phyloP scores from a whole-genome alignment of 2,329 filamentous ascomycete species.

The Chaetomium strumarium region DNA sequence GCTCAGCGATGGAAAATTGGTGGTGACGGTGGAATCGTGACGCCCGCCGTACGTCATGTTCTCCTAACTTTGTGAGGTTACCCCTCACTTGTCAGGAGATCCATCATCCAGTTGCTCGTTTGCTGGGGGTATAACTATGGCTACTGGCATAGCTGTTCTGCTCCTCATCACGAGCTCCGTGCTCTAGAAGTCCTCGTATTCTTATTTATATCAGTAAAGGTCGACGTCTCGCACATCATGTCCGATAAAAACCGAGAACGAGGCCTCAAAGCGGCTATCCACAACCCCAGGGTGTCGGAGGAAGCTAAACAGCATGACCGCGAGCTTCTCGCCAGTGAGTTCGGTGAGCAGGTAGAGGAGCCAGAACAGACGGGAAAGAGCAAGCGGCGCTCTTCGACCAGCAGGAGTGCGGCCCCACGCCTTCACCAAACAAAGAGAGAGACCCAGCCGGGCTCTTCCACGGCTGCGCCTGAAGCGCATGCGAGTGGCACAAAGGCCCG shows the following conservation, averaged over 20 bases:
- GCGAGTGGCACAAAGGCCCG: slow-evolving; percentile 8
- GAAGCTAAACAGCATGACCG: slow-evolving; percentile 25
- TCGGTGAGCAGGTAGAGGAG: slow-evolving; percentile 15
- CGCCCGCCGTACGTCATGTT: slow-evolving; percentile 12
- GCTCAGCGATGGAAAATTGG: not conserved
- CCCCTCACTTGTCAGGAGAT: not conserved
- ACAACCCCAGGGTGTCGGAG: slow-evolving; percentile 25
- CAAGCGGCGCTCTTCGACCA: not conserved
- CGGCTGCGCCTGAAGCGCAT: not conserved
- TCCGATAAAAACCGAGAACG: slow-evolving; percentile 21
- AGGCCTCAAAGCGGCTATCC: slow-evolving; percentile 24
- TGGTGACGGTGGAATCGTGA: slow-evolving; percentile 4
- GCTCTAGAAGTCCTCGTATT: too few relatives aligned
- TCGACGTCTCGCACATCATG: slow-evolving; percentile 5
- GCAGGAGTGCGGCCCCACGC: slow-evolving; percentile 5
- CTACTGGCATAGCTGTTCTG: too few relatives aligned
- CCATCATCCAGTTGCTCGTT: too few relatives aligned
- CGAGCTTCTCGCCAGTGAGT: slow-evolving; percentile 23
- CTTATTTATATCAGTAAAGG: not conserved
- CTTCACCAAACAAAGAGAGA: too few relatives aligned
- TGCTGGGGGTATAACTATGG: too few relatives aligned
- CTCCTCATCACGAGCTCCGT: too few relatives aligned
- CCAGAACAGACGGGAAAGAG: not conserved
- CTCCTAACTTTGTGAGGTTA: not conserved
- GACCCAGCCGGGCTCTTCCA: not conserved